A percentile compares a stretch with the other conserved stretches of the same genome.
Evolutionary conservation across 192 early-diverging fungal genomes (phyloP).

Genomic region (Cladochytrium replicatum): DNA sequence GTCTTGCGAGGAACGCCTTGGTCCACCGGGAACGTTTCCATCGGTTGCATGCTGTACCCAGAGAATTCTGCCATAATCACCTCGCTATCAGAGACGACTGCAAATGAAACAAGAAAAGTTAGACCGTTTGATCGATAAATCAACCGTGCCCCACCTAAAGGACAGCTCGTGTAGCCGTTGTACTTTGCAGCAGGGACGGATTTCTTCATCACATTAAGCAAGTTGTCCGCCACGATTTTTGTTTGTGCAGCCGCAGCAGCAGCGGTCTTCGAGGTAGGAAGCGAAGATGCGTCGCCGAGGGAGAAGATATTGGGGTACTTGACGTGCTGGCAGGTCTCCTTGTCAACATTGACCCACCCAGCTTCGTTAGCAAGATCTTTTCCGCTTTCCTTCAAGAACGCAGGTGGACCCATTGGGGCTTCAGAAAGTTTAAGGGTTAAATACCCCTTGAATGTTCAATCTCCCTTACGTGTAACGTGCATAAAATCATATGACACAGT

Average conservation of each 20-base stretch:
- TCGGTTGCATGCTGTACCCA: conserved; percentile 57
- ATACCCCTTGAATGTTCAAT: too few species aligned
- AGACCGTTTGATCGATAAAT: not conserved
- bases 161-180: conserved; percentile 77
- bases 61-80: conserved; percentile 82
- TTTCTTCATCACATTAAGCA: conserved; percentile 48
- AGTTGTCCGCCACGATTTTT: conserved; percentile 63
- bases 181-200: conserved; percentile 39
- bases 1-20: conserved; percentile 61
- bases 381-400: conserved; percentile 55
- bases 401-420: conserved; percentile 70
- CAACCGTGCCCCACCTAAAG: too few species aligned
- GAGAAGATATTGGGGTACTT: conserved; percentile 69
- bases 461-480: conserved; percentile 79
- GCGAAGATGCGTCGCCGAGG: conserved; percentile 71
- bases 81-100: conserved; percentile 69
- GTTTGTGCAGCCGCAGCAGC: conserved; percentile 77
- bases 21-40: conserved; percentile 78
- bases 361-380: conserved; percentile 60
- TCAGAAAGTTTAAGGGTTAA: too few species aligned
- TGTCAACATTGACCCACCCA: conserved; percentile 75
- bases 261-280: conserved; percentile 87
- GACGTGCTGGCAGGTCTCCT: conserved; percentile 67
- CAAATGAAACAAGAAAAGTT: too few species aligned
- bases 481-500: conserved; percentile 68